Evolutionary conservation across 2,329 filamentous ascomycete species (phyloP).

Genomic region (Paecilomyces formosus): DNA sequence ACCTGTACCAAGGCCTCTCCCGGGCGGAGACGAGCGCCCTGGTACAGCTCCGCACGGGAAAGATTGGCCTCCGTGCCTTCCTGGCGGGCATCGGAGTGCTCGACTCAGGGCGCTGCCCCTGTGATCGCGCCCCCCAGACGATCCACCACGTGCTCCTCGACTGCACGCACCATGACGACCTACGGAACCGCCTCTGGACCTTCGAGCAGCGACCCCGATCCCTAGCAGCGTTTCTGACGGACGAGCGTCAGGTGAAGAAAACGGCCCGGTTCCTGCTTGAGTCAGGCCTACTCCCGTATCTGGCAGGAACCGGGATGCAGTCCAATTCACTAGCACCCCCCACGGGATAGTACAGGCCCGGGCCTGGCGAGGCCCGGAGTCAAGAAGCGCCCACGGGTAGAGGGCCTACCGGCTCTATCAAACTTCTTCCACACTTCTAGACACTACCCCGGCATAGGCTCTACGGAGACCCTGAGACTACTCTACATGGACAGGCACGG

Average conservation of each 20-base stretch:
- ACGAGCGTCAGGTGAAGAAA: neutral
- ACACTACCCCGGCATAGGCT: neutral
- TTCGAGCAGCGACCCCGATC: too few relatives aligned
- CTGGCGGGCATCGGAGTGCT: slow-evolving; percentile 1
- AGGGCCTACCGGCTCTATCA: neutral
- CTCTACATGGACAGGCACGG: neutral
- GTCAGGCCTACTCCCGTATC: neutral
- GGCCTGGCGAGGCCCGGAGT: too few relatives aligned
- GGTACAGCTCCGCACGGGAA: slow-evolving; percentile 1
- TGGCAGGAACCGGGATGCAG: neutral
- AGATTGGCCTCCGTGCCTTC: slow-evolving; percentile 1
- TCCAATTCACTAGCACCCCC: neutral
- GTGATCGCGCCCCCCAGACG: slow-evolving; percentile 1
- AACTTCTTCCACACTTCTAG: neutral
- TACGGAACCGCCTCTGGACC: neutral
- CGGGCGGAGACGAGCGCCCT: neutral
- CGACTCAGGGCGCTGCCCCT: slow-evolving; percentile 1
- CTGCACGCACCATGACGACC: neutral
- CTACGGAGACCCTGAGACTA: neutral
- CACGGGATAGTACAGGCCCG: neutral
- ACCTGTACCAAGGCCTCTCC: neutral
- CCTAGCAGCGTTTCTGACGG: neutral
- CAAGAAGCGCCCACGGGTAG: neutral
- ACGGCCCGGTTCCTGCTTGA: neutral
- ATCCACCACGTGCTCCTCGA: slow-evolving; percentile 1